Base-by-base conservation (phyloP, 257 asterid genomes). In the Penstemon davidsonii region DNA sequence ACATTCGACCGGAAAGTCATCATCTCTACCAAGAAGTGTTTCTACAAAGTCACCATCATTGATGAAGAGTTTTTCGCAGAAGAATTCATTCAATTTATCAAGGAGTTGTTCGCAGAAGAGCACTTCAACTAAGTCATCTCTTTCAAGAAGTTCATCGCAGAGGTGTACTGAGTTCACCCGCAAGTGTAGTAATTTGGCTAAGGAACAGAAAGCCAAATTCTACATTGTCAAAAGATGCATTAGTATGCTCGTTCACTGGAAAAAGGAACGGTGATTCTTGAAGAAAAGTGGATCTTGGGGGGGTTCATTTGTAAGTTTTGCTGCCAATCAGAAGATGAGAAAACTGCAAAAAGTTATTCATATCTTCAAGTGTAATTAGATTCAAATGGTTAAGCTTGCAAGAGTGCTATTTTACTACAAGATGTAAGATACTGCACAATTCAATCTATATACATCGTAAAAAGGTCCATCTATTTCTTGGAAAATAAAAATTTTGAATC, bases 31-130 rank as follows among this genome's bases (percentile, higher is more conserved):
- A 25, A 82, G 87, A 11, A 87, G 91, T 9, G 75, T 54, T 49
- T 86, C 33, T 25, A 25, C 33, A 25, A 25, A 25, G 33, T 25
- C 33, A 25, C 33, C 33, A 25, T 25, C 33, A 25, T 25, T 25
- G 2, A 25, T 25, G 33, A 75, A 76, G 60, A 76, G 75, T 60
- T 68, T 61, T 1, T 75, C 84, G 0, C 78, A 79, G 69, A 88
- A 84, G 81, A 80, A 76, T 52, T 76, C 87, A 8, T 80, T 79
- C 62, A 70, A 71, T 12, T 78, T 85, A 4, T 74, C 86, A 0
- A 78, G 89, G 73, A 82, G 92, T 59, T 71, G 71, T 3, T 88
- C 97, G 0, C 91, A 63, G 56, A 63, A 47, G 57, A 63, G 68
- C 54, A 44, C 55, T 46, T 63, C 68, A 3, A 63, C 68, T 6